Evolutionary conservation across 2,329 filamentous ascomycete species (phyloP), one percentile per base, ranked within the genome.

Genomic region (Cytospora mali): DNA sequence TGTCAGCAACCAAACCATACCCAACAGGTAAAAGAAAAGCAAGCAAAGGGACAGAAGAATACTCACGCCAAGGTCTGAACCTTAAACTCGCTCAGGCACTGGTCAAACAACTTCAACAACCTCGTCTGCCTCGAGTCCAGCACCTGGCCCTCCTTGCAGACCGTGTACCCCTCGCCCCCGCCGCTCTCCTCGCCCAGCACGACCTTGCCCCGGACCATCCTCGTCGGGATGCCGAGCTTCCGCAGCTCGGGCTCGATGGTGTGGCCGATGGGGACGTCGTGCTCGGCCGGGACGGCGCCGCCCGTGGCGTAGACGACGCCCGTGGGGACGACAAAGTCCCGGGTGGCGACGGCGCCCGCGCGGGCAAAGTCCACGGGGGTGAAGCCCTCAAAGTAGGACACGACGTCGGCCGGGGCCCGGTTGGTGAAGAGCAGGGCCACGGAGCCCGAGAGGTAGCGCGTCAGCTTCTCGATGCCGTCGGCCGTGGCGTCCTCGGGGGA

Each of bases 371-470:
- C 95, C 71, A 90, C 87, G 69, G 91, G 89, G 18, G 84, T 77
- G 73, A 92, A 90, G 66, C 79, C 79, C 64, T 82, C 79, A 75
- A 99, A 93, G 81, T 92, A 93, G 57, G 85, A 77, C 65, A 85
- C 79, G 66, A 98, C 84, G 58, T 87, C 81, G 49, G 80, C 75
- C 28, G 89, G 87, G 33, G 84, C 78, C 70, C 92, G 90, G 79
- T 92, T 90, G 67, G 93, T 97, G 81, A 96, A 94, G 69, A 99
- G 83, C 46, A 99, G 85, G 62, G 95, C 95, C 64, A 97, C 92
- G 71, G 90, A 89, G 72, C 95, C 95, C 69, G 83, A 78, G 57
- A 98, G 82, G 81, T 91, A 85, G 52, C 81, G 80, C 23, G 84
- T 79, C 63, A 97, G 86, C 66, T 80, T 78, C 74, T 91, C 82